Evolutionary conservation across 495 filamentous ascomycete species (phyloP), one percentile per base, ranked within the genome.

Genomic region (Trichoderma virens): DNA sequence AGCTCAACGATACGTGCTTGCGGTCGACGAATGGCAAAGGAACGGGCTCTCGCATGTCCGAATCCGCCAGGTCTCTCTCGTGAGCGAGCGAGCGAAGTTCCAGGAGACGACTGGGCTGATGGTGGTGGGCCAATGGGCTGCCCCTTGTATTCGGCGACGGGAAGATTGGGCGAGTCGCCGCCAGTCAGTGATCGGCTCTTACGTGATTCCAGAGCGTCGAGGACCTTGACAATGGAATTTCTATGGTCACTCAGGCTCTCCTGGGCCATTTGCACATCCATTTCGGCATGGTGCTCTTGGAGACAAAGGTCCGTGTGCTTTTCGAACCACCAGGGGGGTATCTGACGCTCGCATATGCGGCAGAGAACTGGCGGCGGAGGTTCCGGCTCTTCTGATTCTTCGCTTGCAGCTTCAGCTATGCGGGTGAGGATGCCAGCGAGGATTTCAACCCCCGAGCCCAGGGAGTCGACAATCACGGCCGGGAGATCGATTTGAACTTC

Each of bases 271-370:
- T 97, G 93, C 13, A 98, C 93, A 64, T 97, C 93, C 88, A 96
- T 93, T 73, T 98, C 94, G 1, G 95, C 93, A 56, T 89, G 86
- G 73, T 98, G 94, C 72, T 98, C 94, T 72, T 97, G 91, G 62
- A 96, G 79, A 71, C 94, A 98, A 11, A 97, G 82, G 67, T 98
- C 94, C 0, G 94, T 96, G 71, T 98, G 94, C 74, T 97, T 98
- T 75, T 97, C 93, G 69, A 98, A 98, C 95, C 94, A 98, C 94
- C 94, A 98, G 18, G 94, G 92, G n/a, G 90, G 90, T 47, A 98
- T 97, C 66, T 97, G 91, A 56, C 95, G 90, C 71, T 98, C 94
- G 70, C 94, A 98, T 65, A 98, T 98, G 41, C 94, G 91, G 74
- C 94, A 98, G 30, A 98, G 83, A 9, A 98, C 88, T 1, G 93